A percentile compares a stretch with the other conserved stretches of the same genome.
Evolutionary conservation across 805 yeast species (phyloP).

Genomic region (Naumovozyma castellii): DNA sequence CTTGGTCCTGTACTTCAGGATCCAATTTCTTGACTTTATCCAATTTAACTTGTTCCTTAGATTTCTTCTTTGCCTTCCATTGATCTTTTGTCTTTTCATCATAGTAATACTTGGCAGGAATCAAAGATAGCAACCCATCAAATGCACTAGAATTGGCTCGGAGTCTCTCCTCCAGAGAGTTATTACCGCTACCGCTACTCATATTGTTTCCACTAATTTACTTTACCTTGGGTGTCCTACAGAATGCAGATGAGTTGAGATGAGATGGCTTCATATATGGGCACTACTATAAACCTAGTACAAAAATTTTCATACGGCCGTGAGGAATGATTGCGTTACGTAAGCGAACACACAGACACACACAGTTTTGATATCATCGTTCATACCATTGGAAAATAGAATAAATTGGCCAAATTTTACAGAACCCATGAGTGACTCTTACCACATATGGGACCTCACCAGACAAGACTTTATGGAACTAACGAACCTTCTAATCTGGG

Average conservation of each 20-base stretch:
- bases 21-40: conserved; percentile 67
- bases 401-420: too few species aligned
- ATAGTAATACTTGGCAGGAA: conserved; percentile 89
- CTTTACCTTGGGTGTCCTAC: neutral
- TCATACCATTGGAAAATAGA: too few species aligned
- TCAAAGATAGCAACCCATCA: conserved; percentile 78
- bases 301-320: too few species aligned
- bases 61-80: conserved; percentile 78
- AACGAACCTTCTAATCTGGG: too few species aligned
- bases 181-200: conserved; percentile 30
- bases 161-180: conserved; percentile 63
- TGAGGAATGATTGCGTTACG: too few species aligned
- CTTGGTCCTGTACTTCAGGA: conserved; percentile 44
- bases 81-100: conserved; percentile 85
- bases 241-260: neutral
- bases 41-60: conserved; percentile 51
- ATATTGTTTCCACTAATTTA: neutral
- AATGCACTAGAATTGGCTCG: conserved; percentile 74
- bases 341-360: too few species aligned
- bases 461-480: too few species aligned
- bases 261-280: neutral
- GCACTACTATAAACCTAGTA: too few species aligned
- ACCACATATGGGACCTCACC: too few species aligned
- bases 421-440: too few species aligned
- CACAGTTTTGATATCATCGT: too few species aligned